Evolutionary conservation across 192 early-diverging fungal genomes (phyloP).

Genomic region (Lunasporangiospora selenospora): DNA sequence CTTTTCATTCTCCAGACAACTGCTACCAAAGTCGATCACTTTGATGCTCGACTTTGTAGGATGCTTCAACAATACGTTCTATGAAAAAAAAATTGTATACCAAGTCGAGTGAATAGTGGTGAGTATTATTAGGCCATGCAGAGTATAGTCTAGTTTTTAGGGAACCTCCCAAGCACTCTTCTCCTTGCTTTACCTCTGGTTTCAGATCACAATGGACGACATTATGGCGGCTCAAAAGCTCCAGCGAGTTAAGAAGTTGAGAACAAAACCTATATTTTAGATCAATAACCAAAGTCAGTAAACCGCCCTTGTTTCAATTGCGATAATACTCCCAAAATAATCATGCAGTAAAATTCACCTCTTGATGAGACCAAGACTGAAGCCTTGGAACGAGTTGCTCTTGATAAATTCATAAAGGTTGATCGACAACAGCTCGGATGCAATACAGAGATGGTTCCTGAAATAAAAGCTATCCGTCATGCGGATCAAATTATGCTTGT

Average conservation of each 20-base stretch:
- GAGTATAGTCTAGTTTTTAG: too few relatives aligned
- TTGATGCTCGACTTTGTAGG: conserved; percentile 79
- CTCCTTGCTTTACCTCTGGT: conserved; percentile 91
- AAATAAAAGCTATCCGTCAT: conserved; percentile 94
- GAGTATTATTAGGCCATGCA: too few relatives aligned
- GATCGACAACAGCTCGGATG: conserved; percentile 90
- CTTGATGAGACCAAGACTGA: conserved; percentile 72
- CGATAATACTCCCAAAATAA: neutral
- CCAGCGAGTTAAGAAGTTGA: conserved; percentile 84
- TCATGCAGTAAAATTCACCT: conserved; percentile 39
- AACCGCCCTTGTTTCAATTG: neutral
- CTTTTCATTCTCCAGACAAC: conserved; percentile 88
- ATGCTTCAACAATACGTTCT: conserved; percentile 83
- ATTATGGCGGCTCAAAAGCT: conserved; percentile 68
- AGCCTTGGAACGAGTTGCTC: conserved; percentile 87
- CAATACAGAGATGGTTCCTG: conserved; percentile 94
- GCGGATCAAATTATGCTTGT: conserved; percentile 82
- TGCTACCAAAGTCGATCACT: conserved; percentile 98
- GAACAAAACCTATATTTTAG: conserved; percentile 65
- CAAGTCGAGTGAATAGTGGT: neutral
- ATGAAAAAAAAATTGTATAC: conserved; percentile 2
- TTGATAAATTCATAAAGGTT: conserved; percentile 98
- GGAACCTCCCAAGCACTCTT: too few relatives aligned
- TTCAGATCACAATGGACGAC: conserved; percentile 97
- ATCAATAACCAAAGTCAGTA: conserved; percentile 42